Conservation (phyloP, 108 stramenopile species). For the Skeletonema grethae region DNA sequence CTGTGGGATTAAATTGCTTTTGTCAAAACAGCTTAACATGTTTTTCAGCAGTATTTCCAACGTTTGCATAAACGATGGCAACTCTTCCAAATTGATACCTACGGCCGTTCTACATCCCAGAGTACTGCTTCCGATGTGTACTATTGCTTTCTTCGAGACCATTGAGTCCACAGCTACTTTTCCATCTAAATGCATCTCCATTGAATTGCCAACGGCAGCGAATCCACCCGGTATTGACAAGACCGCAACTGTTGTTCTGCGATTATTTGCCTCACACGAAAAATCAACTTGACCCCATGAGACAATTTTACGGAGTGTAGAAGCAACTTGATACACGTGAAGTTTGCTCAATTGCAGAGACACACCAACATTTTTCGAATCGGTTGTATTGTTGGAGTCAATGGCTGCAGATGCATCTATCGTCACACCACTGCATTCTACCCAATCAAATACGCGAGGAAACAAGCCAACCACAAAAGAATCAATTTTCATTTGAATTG, state of each 20-base stretch:
- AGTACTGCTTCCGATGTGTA: constrained; percentile 7
- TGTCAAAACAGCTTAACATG: constrained; percentile 9
- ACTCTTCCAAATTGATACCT: constrained; percentile 25
- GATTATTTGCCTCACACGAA: not conserved
- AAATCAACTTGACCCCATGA: constrained; percentile 34
- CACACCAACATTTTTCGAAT: constrained; percentile 11
- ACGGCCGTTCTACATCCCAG: constrained; percentile 20
- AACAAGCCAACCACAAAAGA: constrained; percentile 26
- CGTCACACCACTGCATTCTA: constrained; percentile 18
- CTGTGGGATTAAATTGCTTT: not conserved
- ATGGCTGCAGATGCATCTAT: constrained; percentile 12
- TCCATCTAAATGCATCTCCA: not conserved
- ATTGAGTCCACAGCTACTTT: not conserved
- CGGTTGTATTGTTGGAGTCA: not conserved
- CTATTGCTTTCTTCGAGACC: constrained; percentile 3
- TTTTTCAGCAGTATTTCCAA: constrained; percentile 17
- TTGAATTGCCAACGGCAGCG: not conserved
- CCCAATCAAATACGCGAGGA: constrained; percentile 18
- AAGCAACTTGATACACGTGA: constrained; percentile 6
- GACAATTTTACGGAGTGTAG: constrained; percentile 15
- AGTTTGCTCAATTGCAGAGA: constrained; percentile 21
- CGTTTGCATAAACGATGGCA: constrained; percentile 14
- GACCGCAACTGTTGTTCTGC: constrained; percentile 9
- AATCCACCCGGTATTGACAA: constrained; percentile 28
- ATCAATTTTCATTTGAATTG: constrained; percentile 16